Percentiles rank a stretch among this genome's conserved stretches.
Evolutionary conservation across 306 rosid genomes (phyloP).

Genomic region (Quercus rubra): DNA sequence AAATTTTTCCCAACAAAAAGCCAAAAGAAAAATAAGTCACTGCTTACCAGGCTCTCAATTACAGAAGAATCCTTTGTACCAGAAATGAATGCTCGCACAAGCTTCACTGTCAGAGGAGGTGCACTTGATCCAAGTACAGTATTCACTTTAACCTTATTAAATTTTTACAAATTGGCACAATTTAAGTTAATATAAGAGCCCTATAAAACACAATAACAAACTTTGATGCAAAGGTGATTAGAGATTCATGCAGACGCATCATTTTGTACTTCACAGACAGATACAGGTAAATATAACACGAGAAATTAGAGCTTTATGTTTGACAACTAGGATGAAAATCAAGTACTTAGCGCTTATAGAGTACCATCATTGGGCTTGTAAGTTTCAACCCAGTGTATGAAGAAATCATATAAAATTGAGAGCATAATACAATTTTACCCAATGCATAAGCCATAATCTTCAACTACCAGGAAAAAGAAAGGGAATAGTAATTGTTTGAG

Average conservation of each 20-base stretch:
- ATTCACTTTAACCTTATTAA: constrained; percentile 76
- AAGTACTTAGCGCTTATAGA: neutral
- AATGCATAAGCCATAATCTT: neutral
- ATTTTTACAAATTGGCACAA: neutral
- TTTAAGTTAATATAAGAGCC: neutral
- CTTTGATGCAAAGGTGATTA: neutral
- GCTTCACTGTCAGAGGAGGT: constrained; percentile 81
- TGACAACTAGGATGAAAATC: neutral
- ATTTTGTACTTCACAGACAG: neutral
- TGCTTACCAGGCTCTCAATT: constrained; percentile 60
- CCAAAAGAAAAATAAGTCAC: constrained; percentile 15
- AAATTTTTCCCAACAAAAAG: neutral
- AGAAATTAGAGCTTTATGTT: neutral
- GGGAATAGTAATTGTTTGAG: neutral
- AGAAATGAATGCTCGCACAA: constrained; percentile 60
- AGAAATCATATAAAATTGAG: neutral
- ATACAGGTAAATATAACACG: neutral
- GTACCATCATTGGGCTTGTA: neutral
- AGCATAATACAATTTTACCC: neutral
- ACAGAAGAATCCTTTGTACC: constrained; percentile 58
- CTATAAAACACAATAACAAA: neutral
- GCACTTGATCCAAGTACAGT: constrained; percentile 91
- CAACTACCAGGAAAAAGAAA: neutral
- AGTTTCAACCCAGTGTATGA: neutral
- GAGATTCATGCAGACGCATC: neutral